These are phyloP conservation scores for Byssoonygena ceratinophila DNA, from an alignment of 2,329 filamentous ascomycete genomes.

Conservation along the genomic window DNA sequence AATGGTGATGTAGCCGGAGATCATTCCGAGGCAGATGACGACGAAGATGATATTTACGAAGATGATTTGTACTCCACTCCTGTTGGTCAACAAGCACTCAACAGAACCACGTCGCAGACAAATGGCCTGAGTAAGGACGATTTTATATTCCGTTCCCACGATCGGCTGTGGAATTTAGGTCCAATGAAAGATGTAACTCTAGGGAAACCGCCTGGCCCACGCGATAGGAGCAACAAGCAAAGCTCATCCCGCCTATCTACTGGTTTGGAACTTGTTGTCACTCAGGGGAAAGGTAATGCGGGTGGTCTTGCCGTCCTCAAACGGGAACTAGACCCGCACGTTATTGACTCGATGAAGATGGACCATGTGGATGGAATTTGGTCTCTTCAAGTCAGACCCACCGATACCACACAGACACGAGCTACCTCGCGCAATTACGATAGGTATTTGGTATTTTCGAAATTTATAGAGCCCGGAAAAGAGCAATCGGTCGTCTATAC, in stretches of 20 bases:
- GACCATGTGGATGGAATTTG: slow-evolving; percentile 66
- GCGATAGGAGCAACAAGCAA: neutral
- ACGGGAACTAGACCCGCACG: slow-evolving; percentile 62
- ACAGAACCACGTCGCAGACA: slow-evolving; percentile 19
- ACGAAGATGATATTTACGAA: slow-evolving; percentile 51
- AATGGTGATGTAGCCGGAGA: slow-evolving; percentile 24
- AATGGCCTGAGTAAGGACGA: slow-evolving; percentile 36
- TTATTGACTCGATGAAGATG: slow-evolving; percentile 60
- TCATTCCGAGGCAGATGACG: slow-evolving; percentile 34
- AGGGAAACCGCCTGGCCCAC: slow-evolving; percentile 44
- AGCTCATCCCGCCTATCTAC: neutral
- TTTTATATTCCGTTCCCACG: slow-evolving; percentile 65
- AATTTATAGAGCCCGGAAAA: slow-evolving; percentile 52
- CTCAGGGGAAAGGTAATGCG: slow-evolving; percentile 47
- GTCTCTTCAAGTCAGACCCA: slow-evolving; percentile 54
- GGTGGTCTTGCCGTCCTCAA: slow-evolving; percentile 66
- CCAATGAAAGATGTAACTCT: slow-evolving; percentile 67
- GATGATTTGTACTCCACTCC: slow-evolving; percentile 40
- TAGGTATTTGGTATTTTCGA: slow-evolving; percentile 73
- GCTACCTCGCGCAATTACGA: slow-evolving; percentile 49
- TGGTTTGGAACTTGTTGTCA: slow-evolving; percentile 43
- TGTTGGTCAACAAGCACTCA: slow-evolving; percentile 12
- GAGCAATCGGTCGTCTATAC: slow-evolving; percentile 71
- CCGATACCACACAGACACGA: slow-evolving; percentile 39
- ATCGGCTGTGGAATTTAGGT: slow-evolving; percentile 64